Evolutionary conservation across 2,329 filamentous ascomycete genomes (phyloP).

Genomic region (Venturia asperata): DNA sequence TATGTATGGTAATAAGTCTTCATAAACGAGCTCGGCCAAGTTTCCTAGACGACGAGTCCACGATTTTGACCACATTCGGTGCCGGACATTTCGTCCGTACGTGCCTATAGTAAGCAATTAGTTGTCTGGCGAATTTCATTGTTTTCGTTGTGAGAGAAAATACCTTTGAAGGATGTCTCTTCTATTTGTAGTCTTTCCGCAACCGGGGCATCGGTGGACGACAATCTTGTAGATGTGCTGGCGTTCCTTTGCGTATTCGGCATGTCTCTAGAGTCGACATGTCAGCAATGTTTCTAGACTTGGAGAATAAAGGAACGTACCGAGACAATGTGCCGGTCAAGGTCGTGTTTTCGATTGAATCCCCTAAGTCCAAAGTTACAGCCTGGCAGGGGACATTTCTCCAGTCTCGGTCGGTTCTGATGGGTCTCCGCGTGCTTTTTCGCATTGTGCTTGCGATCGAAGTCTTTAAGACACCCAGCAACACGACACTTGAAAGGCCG

Average conservation of each 20-base stretch:
- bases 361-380: neutral
- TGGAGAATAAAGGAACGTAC: neutral
- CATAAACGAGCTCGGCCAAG: neutral
- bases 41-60: neutral
- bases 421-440: conserved; percentile 6
- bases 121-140: neutral
- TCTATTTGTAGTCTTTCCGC: neutral
- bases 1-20: neutral
- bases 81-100: neutral
- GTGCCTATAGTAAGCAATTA: neutral
- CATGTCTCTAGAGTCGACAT: neutral
- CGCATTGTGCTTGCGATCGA: conserved; percentile 1
- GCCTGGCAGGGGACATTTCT: neutral
- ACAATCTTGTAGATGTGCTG: no score
- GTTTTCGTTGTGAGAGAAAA: neutral
- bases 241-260: no score
- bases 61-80: neutral
- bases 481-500: neutral
- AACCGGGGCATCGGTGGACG: neutral
- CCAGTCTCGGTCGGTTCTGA: neutral
- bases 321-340: neutral
- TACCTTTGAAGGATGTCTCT: neutral
- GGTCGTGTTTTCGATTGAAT: neutral
- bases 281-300: neutral
- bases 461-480: neutral